A percentile compares a stretch with the other conserved stretches of the same genome.
These are phyloP conservation scores for Hanseniaspora singularis DNA, from an alignment of 805 yeast species.

Conservation along the genomic window DNA sequence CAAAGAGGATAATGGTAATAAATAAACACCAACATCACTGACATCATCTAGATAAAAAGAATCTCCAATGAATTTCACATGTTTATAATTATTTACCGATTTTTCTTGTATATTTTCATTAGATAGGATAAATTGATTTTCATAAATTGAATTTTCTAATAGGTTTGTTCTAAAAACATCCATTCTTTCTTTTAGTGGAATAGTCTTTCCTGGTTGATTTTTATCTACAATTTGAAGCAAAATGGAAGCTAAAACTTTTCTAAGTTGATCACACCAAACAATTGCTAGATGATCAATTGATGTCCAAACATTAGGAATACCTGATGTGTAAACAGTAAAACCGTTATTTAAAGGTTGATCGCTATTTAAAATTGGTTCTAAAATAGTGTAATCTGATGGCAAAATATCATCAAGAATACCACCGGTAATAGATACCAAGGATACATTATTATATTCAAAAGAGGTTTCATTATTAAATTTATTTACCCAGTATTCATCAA, in stretches of 20 bases:
- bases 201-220: conserved; percentile 37
- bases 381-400: conserved; percentile 81
- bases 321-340: conserved; percentile 69
- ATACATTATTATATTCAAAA: conserved; percentile 35
- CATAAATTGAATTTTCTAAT: conserved; percentile 20
- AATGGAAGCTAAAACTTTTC: conserved; percentile 48
- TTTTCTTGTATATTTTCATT: background rate
- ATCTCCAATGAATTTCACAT: background rate
- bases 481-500: conserved; percentile 70
- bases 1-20: background rate
- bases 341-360: conserved; percentile 40
- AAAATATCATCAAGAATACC: conserved; percentile 66
- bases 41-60: background rate
- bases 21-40: background rate
- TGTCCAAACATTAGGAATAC: conserved; percentile 86
- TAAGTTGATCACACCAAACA: conserved; percentile 88
- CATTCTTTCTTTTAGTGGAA: conserved; percentile 47
- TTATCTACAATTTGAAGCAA: conserved; percentile 51
- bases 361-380: conserved; percentile 55
- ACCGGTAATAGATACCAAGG: conserved; percentile 79
- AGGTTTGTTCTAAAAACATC: conserved; percentile 35
- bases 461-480: conserved; percentile 34
- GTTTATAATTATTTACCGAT: background rate
- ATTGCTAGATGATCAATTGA: conserved; percentile 89
- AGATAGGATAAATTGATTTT: background rate